These are phyloP conservation scores for Trichoderma atrobrunneum DNA, from an alignment of 2,329 filamentous ascomycete species.

Conservation along the genomic window DNA sequence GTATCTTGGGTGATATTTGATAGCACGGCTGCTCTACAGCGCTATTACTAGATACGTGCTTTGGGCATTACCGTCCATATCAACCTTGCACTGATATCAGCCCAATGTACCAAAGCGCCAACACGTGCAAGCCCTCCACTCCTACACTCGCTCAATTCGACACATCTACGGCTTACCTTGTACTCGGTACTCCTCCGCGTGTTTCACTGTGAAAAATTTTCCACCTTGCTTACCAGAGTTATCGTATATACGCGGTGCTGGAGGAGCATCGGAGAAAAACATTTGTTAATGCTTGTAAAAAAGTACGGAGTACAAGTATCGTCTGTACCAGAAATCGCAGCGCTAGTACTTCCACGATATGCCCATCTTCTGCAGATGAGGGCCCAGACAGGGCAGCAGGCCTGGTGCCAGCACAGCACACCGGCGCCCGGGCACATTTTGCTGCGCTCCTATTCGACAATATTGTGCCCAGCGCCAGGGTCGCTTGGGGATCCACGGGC, in stretches of 20 bases:
- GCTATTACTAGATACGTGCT: background rate
- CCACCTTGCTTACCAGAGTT: background rate
- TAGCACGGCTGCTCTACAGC: background rate
- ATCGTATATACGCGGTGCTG: background rate
- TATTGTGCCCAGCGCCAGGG: background rate
- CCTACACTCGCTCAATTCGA: background rate
- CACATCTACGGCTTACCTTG: background rate
- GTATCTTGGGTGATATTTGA: background rate
- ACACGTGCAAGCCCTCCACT: background rate
- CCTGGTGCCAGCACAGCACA: conserved; percentile 23
- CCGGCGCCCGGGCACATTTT: conserved; percentile 13
- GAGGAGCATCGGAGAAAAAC: background rate
- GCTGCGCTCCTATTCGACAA: conserved; percentile 20
- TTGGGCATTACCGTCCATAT: background rate
- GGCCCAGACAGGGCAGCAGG: conserved; percentile 13
- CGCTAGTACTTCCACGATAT: background rate
- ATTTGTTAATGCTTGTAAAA: background rate
- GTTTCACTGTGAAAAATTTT: background rate
- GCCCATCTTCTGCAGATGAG: background rate
- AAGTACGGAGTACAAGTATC: background rate
- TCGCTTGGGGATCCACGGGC: background rate
- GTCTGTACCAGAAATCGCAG: background rate
- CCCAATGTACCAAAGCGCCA: background rate
- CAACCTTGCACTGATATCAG: background rate
- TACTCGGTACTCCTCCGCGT: background rate